Base-by-base conservation (phyloP, 1,284 basidiomycete genomes). In the Cryptococcus neoformans region DNA sequence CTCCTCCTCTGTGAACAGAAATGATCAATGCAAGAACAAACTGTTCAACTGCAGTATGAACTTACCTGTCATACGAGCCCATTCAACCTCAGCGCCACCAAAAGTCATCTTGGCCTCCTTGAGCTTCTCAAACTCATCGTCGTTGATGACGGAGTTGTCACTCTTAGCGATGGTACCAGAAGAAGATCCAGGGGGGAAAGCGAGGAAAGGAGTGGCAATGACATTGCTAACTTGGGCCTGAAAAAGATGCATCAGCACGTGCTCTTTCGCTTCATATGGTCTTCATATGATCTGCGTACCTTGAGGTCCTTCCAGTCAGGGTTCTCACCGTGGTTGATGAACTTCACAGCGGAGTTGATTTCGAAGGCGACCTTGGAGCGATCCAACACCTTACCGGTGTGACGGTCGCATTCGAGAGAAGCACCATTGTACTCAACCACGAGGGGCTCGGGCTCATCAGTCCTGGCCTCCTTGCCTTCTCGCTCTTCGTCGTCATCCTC, bases 351-450 rank as follows among this genome's bases (percentile, higher is more conserved):
- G 17, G 69, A 58, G 54, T 80, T 78, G 12, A 71, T 69, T 52
- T 79, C 69, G 46, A 82, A 80, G 34, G 75, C 77, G 49, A 81
- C 64, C 59, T 71, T 56, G 8, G 59, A 56, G n/a, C 68, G 61
- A 51, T 77, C 71, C 17, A 70, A 50, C 39, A 76, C 55, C 49
- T 65, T 62, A 59, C 85, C 85, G 12, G 87, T 88, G 17, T 83
- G 82, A 66, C 91, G 91, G 62, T 72, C 65, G 57, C 62, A 62
- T 70, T 85, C 85, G 60, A 95, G 78, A 66, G 83, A 83, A 17
- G 87, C 81, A 64, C 83, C 84, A 28, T 88, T 87, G 58, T 79
- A 81, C 49, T 71, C 68, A 55, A 93, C 81, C 21, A 54, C 61
- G 53, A 70, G 55, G 34, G 64, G 56, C 48, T 56, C 53, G 28